Percentiles rank a stretch among this genome's conserved stretches.
Conservation (phyloP, 257 asterid genomes). For the Leptodermis oblonga region DNA sequence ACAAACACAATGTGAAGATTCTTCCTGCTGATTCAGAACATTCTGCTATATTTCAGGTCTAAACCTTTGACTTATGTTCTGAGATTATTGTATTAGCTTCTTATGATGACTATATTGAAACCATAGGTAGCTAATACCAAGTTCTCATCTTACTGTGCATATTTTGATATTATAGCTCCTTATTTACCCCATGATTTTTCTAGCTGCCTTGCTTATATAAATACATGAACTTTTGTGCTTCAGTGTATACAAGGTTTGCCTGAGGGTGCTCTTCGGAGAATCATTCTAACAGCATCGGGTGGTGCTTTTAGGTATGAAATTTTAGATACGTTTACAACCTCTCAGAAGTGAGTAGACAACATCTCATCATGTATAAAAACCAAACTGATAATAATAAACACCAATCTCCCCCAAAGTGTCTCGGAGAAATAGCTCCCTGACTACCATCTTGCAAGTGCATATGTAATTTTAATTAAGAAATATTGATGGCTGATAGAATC, state of each 20-base stretch:
- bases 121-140: background rate
- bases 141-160: background rate
- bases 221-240: slow-evolving; percentile 22
- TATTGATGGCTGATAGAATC: background rate
- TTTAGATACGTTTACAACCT: background rate
- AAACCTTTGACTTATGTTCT: slow-evolving; percentile 1
- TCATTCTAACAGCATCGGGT: slow-evolving; percentile 94
- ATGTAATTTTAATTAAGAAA: background rate
- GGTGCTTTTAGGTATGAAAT: slow-evolving; percentile 81
- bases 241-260: slow-evolving; percentile 99
- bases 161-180: background rate
- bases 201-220: background rate
- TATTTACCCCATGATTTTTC: background rate
- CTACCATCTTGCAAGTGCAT: background rate
- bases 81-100: background rate
- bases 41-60: slow-evolving; percentile 98
- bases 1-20: slow-evolving; percentile 91
- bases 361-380: background rate
- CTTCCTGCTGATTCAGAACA: slow-evolving; percentile 99
- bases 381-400: no score
- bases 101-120: background rate
- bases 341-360: background rate
- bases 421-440: background rate
- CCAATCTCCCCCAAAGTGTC: no score
- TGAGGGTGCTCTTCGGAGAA: slow-evolving; percentile 90